These are phyloP conservation scores for Conoideocrella luteorostrata DNA, from an alignment of 2,329 filamentous ascomycete species.

Conservation along the genomic window DNA sequence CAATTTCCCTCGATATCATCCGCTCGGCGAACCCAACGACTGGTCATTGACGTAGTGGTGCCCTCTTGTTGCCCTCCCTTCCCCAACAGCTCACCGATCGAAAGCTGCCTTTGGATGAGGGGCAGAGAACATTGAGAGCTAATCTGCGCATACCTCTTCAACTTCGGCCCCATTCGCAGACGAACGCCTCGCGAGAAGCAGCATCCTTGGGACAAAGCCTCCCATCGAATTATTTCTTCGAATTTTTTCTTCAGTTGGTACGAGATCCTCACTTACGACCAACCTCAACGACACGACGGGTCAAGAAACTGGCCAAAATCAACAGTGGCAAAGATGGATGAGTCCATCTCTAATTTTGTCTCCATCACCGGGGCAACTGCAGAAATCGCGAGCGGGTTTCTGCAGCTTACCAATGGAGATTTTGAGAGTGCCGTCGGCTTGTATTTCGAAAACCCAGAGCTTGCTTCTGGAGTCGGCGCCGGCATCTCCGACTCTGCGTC, in stretches of 20 bases:
- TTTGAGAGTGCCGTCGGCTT: conserved; percentile 81
- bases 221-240: too few relatives aligned
- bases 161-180: background rate
- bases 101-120: background rate
- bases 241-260: too few relatives aligned
- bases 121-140: background rate
- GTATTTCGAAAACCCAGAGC: conserved; percentile 83
- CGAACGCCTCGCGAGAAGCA: background rate
- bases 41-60: background rate
- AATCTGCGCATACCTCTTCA: background rate
- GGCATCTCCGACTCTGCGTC: conserved; percentile 18
- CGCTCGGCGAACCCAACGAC: too few relatives aligned
- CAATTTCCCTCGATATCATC: too few relatives aligned
- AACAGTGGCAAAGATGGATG: conserved; percentile 48
- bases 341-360: conserved; percentile 70
- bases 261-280: too few relatives aligned
- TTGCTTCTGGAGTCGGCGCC: conserved; percentile 34
- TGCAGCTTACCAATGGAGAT: conserved; percentile 78
- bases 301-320: background rate
- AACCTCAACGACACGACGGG: too few relatives aligned
- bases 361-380: conserved; percentile 71
- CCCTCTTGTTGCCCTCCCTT: background rate
- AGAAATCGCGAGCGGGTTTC: conserved; percentile 72
- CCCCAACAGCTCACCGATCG: background rate
- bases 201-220: too few relatives aligned